Evolutionary conservation across 257 asterid species (phyloP), one percentile per base, ranked within the genome.

Genomic region (Solanum peruvianum): DNA sequence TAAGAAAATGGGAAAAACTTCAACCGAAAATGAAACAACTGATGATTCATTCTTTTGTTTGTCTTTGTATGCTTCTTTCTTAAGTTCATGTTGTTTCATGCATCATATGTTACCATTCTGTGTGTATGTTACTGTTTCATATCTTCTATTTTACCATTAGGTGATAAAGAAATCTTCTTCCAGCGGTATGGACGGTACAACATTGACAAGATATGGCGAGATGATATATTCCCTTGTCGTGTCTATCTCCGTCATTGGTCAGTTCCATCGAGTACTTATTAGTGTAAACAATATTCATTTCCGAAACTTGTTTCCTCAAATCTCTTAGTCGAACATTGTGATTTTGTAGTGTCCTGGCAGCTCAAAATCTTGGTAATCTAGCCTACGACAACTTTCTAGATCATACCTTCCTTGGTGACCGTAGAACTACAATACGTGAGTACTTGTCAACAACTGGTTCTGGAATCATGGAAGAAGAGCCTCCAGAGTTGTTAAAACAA

Each of bases 171-270:
- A 82, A 90, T 92, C 77, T 92, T 91, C 87, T 93, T 88, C 86
- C 95, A 94, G 91, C 91, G 86, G 20, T 97, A 94, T 86, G 99
- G 99, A 39, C 88, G 62, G 44, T 84, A 87, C 83, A 94, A 93
- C 77, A 92, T 97, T 83, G 80, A 92, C 90, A 91, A 93, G 90
- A 95, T 97, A 64, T 97, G 99, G 99, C 76, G 89, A 72, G 99
- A 97, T 62, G 99, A 97, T 89, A 92, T 97, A 88, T 89, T 95
- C 89, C 99, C 99, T 41, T 97, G 99, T 78, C 98, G 99, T 4
- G 94, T 89, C 88, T 96, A 97, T 93, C 92, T 97, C 49, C 95
- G 99, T 41, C 99, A 96, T 89, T 97, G 99, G 99, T 97, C 88
- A 92, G 98, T 92, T 80, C 41, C 72, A 70, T 78, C 13, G 52